These are phyloP conservation scores for Entomortierella beljakovae DNA, from an alignment of 192 early-diverging fungal genomes.

Conservation along the genomic window DNA sequence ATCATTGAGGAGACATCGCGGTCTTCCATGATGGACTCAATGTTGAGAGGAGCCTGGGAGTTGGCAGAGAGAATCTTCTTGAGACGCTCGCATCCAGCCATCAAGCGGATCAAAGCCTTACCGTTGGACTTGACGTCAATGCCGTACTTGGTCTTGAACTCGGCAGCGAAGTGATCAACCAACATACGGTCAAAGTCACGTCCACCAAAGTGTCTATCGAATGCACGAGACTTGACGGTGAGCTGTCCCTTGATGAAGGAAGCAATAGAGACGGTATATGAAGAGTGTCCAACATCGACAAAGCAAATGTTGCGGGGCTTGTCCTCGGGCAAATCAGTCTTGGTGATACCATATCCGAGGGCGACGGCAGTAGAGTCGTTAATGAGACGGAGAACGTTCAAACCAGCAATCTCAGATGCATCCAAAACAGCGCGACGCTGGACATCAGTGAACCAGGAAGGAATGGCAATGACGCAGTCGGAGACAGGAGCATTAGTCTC, in stretches of 20 bases:
- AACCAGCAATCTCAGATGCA: conserved; percentile 87
- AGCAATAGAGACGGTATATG: conserved; percentile 87
- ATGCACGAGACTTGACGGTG: conserved; percentile 89
- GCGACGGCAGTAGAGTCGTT: conserved; percentile 95
- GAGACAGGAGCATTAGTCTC: conserved; percentile 89
- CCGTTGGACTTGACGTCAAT: conserved; percentile 89
- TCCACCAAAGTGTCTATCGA: conserved; percentile 95
- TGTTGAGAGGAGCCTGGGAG: conserved; percentile 88
- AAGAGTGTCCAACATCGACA: conserved; percentile 94
- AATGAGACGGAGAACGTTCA: conserved; percentile 92
- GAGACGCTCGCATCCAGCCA: conserved; percentile 90
- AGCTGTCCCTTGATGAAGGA: conserved; percentile 97
- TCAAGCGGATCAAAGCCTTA: conserved; percentile 92
- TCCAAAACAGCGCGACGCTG: conserved; percentile 91
- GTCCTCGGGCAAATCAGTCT: conserved; percentile 96
- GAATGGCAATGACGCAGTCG: conserved; percentile 94
- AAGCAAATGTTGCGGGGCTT: conserved; percentile 92
- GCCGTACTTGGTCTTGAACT: conserved; percentile 96
- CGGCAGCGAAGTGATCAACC: conserved; percentile 84
- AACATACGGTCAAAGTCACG: conserved; percentile 95
- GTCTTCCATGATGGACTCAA: conserved; percentile 98
- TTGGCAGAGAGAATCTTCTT: conserved; percentile 98
- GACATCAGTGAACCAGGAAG: conserved; percentile 94
- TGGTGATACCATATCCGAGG: conserved; percentile 98
- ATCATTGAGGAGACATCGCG: conserved; percentile 90